Percentiles rank a stretch among this genome's conserved stretches.
These are phyloP conservation scores for Akebia trifoliata DNA, from an alignment of 164 flowering plant genomes.

Conservation along the genomic window DNA sequence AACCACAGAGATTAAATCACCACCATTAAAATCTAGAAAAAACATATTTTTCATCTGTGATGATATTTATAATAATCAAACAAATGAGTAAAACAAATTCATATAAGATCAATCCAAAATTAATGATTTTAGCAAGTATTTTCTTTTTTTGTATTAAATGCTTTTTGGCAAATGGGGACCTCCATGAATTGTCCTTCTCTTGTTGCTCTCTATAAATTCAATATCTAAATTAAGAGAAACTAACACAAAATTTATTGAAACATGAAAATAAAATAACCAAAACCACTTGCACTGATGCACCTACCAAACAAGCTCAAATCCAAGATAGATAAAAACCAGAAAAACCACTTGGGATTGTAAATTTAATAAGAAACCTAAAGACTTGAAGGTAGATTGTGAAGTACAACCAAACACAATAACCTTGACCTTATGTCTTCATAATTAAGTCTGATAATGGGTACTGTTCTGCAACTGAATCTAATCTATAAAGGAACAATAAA, in stretches of 20 bases:
- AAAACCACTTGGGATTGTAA: neutral
- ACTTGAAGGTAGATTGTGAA: neutral
- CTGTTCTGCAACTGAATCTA: no score
- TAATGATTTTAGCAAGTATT: neutral
- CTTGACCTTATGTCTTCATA: no score
- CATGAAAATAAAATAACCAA: neutral
- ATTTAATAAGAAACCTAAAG: neutral
- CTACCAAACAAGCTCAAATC: neutral
- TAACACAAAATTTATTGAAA: neutral
- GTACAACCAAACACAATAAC: neutral
- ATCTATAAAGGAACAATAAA: no score
- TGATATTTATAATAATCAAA: neutral
- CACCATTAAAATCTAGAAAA: neutral
- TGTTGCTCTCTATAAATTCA: neutral
- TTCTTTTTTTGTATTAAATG: neutral
- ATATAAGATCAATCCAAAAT: neutral
- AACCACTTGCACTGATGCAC: slow-evolving; percentile 2
- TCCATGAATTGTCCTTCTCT: neutral
- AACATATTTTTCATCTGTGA: no score
- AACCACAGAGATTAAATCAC: slow-evolving; percentile 7
- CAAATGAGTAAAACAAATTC: neutral
- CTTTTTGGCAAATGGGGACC: neutral
- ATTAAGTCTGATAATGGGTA: no score
- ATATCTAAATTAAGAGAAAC: slow-evolving; percentile 1
- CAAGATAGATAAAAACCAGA: neutral